Evolutionary conservation across 495 filamentous ascomycete genomes (phyloP).

Genomic region (Beverwykella pulmonaria): DNA sequence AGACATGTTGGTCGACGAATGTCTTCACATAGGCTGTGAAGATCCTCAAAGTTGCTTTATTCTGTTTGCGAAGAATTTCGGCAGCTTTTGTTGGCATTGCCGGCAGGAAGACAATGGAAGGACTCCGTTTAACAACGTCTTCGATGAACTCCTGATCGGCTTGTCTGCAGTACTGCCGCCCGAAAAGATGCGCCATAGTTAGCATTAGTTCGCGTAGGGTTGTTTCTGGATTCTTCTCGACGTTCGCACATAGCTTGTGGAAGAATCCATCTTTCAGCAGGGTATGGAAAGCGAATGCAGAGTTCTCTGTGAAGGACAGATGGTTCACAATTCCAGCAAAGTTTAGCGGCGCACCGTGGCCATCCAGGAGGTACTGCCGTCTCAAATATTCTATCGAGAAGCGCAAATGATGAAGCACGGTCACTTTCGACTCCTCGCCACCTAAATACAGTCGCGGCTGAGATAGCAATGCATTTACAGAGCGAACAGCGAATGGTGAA

Average conservation of each 20-base stretch:
- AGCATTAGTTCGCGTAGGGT: conserved; percentile 60
- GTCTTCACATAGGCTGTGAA: conserved; percentile 70
- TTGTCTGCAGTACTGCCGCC: conserved; percentile 53
- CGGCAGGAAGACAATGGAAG: conserved; percentile 65
- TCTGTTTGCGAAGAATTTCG: conserved; percentile 60
- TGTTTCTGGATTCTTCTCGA: conserved; percentile 47
- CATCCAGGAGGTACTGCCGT: conserved; percentile 63
- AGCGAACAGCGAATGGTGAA: conserved; percentile 60
- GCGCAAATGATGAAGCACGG: conserved; percentile 71
- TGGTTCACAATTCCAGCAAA: conserved; percentile 69
- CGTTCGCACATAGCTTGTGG: conserved; percentile 59
- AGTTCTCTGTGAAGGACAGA: conserved; percentile 73
- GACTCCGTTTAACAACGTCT: conserved; percentile 52
- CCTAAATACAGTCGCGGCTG: conserved; percentile 71
- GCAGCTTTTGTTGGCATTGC: conserved; percentile 61
- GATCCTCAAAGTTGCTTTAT: conserved; percentile 61
- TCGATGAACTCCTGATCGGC: conserved; percentile 51
- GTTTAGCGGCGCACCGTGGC: conserved; percentile 64
- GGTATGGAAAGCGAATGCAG: conserved; percentile 73
- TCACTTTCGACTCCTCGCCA: conserved; percentile 61
- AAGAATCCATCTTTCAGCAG: conserved; percentile 70
- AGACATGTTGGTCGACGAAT: conserved; percentile 65
- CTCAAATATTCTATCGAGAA: conserved; percentile 82
- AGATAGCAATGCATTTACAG: conserved; percentile 66
- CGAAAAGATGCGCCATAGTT: conserved; percentile 70